Evolutionary conservation across 805 yeast species (phyloP), one percentile per base, ranked within the genome.

Genomic region (Suhomyces pyralidae): DNA sequence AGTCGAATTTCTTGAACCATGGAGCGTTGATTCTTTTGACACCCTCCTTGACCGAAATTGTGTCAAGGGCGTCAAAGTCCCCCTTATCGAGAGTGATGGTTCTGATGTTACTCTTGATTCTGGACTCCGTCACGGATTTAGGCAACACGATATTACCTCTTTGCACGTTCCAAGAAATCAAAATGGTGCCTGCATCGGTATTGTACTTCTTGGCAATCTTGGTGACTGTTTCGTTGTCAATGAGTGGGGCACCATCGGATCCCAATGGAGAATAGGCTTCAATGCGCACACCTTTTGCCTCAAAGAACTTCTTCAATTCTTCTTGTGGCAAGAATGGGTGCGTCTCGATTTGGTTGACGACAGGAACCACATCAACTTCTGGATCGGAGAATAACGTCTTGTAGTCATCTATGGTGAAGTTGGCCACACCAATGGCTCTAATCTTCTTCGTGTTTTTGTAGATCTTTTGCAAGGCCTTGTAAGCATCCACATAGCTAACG

Each of bases 201-300:
- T 62, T 62, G 54, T 70, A 63, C 54, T 74, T 77, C 44, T 76
- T 64, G 9, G 86, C 82, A 36, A 84, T 61, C 5, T 68, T 68
- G 3, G 61, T 54, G 17, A 85, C 61, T 5, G 70, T 64, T 24
- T 70, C 74, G 58, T 83, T 78, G 25, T 68, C 63, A 53, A 82
- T 67, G 14, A 82, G 58, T 12, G 87, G 85, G 8, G 85, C 78
- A 52, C 77, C 80, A 6, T 73, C 68, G 28, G 86, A 78, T 7
- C 91, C 93, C 59, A 89, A 74, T 24, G 96, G 94, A 28, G 90
- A 84, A 70, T 88, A 90, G 8, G 96, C 96, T 66, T 86, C 86
- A 51, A 86, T 66, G 32, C 74, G 65, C 54, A 86, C 84, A 55
- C 76, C 81, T 55, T 86, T 74, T 32, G 68, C 63, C 51, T 75